Base-by-base conservation (phyloP, 768 basidiomycete genomes). In the Mycena venus region DNA sequence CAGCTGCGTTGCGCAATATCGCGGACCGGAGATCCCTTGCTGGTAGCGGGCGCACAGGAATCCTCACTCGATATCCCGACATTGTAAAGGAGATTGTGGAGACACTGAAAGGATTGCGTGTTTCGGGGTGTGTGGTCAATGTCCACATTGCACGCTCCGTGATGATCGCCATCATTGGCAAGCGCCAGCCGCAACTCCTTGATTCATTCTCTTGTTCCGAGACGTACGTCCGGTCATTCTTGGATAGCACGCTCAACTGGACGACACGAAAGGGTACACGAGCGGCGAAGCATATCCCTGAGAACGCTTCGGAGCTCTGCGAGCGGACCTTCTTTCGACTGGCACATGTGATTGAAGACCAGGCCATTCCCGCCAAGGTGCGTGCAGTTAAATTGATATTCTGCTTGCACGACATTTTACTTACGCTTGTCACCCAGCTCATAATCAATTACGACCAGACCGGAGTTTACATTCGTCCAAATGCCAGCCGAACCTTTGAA, bases 361-460 rank as follows among this genome's bases (percentile, higher is more conserved):
- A 63, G 29, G 5, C 44, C 29, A 63, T 63, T 29, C 61, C 61
- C 4, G 40, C 61, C 3, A 63, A 63, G 29, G 61, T 63, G 12
- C 12, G 61, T 31, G n/a, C n/a, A n/a, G n/a, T n/a, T n/a, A n/a
- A 23, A 29, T 4, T 12, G 27, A 31, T 2, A 23, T 44, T 31
- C 7, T 23, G 2, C 8, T 2, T 25, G 27, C 53, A 51, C 27
- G 27, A 58, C 15, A 5, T n/a, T 62, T 62, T 23, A 40, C 27
- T 29, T 29, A 47, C 11, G 14, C 42, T 5, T 44, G 17, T 10
- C 27, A 42, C 25, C 2, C 25, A 63, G 61, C 42, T 63, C 0
- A 14, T 63, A 1, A 63, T 63, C 4, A 44, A 63, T 15, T 63
- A 63, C 42, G 42, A 63, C 61, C 61, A 63, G 42, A 63, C 61